phyloP scores from a whole-genome alignment of 140 eudicot genomes.

The Ambrosia hybrid region DNA sequence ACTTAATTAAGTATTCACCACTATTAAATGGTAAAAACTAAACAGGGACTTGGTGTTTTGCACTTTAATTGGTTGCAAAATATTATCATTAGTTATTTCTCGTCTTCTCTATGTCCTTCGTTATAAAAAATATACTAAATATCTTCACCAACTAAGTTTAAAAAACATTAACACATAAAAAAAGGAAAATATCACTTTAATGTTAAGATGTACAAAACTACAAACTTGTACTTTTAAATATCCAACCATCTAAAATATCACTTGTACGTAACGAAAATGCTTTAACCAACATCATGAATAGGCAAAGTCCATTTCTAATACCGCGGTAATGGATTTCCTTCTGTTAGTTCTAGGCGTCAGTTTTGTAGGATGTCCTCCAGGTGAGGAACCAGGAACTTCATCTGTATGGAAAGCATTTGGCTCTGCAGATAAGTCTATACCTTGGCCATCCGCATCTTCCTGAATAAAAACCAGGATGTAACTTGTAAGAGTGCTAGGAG shows the following conservation, averaged over 20 bases:
- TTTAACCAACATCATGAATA: neutral
- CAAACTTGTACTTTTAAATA: no score
- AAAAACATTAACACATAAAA: neutral
- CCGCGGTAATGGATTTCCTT: slow-evolving; percentile 25
- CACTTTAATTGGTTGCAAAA: no score
- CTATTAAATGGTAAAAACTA: no score
- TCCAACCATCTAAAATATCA: no score
- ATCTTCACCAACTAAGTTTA: neutral
- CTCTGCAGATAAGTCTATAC: slow-evolving; percentile 30
- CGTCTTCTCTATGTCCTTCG: neutral
- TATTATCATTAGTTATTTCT: no score
- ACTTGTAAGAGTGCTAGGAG: neutral
- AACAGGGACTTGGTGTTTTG: no score
- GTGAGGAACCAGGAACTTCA: slow-evolving; percentile 23
- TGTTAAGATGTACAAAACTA: neutral
- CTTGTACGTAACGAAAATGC: neutral
- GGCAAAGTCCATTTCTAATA: slow-evolving; percentile 1
- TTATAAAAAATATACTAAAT: neutral
- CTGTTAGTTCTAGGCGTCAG: slow-evolving; percentile 24
- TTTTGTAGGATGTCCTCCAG: slow-evolving; percentile 17
- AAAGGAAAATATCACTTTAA: neutral
- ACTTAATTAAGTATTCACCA: no score
- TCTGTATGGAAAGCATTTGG: slow-evolving; percentile 21
- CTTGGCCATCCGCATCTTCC: slow-evolving; percentile 24
- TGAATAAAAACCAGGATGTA: slow-evolving; percentile 16